Evolutionary conservation across 331 rosid species (phyloP).

Genomic region (Spiraea crenata): DNA sequence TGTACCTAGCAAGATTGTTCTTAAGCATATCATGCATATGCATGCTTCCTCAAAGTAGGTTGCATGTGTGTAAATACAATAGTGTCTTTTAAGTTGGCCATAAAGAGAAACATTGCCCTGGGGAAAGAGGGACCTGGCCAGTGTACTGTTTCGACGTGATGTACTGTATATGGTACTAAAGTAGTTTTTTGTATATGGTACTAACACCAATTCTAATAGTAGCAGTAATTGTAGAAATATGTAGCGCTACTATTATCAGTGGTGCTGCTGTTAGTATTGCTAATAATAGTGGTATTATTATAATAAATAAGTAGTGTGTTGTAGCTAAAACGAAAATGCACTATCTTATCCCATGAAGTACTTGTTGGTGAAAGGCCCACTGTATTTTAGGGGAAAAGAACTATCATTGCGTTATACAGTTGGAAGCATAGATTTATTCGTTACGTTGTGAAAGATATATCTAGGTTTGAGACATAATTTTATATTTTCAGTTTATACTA

Average conservation of each 20-base stretch:
- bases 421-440: constrained; percentile 12
- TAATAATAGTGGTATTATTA: background rate
- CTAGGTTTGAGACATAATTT: background rate
- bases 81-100: background rate
- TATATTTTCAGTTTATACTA: background rate
- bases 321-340: no score
- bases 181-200: no score
- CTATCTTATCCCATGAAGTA: background rate
- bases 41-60: constrained; percentile 32
- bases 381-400: constrained; percentile 7
- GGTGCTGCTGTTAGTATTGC: no score
- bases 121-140: background rate
- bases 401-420: background rate
- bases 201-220: no score
- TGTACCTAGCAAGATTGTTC: constrained; percentile 34
- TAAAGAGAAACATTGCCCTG: constrained; percentile 10
- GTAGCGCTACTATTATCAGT: no score
- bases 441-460: constrained; percentile 3
- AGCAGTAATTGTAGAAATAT: background rate
- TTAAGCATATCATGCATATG: constrained; percentile 32
- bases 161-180: no score
- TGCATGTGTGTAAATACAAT: constrained; percentile 10
- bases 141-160: constrained; percentile 5
- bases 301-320: background rate
- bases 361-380: constrained; percentile 14